Conservation (phyloP, 805 yeast genomes). For the Candida verbasci region DNA sequence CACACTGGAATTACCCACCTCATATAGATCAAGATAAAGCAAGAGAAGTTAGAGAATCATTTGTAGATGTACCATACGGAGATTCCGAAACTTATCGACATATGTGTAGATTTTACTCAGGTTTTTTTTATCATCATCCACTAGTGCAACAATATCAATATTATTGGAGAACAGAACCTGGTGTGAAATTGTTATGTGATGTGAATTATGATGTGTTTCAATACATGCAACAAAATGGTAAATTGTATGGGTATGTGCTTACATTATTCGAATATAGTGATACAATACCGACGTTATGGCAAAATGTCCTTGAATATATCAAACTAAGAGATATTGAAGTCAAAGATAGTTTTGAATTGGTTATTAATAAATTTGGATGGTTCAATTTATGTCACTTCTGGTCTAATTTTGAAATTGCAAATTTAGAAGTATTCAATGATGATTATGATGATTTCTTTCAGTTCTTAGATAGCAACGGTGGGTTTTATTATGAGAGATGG, state of each 20-base stretch:
- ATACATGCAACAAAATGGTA: constrained; percentile 50
- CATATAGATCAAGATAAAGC: constrained; percentile 47
- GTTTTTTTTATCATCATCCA: constrained; percentile 60
- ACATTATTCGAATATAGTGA: constrained; percentile 57
- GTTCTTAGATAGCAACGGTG: constrained; percentile 62
- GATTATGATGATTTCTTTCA: constrained; percentile 59
- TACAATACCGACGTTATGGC: constrained; percentile 65
- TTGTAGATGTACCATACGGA: constrained; percentile 41
- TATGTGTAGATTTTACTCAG: constrained; percentile 54
- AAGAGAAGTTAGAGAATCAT: constrained; percentile 2
- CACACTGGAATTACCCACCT: constrained; percentile 69
- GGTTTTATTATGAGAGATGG: constrained; percentile 86
- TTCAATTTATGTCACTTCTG: constrained; percentile 80
- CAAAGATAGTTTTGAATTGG: constrained; percentile 3
- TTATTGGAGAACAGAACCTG: constrained; percentile 79
- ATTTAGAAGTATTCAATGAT: constrained; percentile 61
- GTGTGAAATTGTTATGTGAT: constrained; percentile 57
- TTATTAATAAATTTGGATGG: constrained; percentile 5
- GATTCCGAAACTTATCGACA: constrained; percentile 60
- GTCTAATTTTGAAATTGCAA: constrained; percentile 76
- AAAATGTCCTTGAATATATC: constrained; percentile 47
- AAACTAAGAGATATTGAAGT: neutral
- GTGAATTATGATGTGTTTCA: constrained; percentile 59
- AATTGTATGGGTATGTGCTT: constrained; percentile 63
- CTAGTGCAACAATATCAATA: constrained; percentile 56